A percentile compares a stretch with the other conserved stretches of the same genome.
Evolutionary conservation across 1,139 yeast species (phyloP).

Genomic region (Scheffersomyces insectosa): DNA sequence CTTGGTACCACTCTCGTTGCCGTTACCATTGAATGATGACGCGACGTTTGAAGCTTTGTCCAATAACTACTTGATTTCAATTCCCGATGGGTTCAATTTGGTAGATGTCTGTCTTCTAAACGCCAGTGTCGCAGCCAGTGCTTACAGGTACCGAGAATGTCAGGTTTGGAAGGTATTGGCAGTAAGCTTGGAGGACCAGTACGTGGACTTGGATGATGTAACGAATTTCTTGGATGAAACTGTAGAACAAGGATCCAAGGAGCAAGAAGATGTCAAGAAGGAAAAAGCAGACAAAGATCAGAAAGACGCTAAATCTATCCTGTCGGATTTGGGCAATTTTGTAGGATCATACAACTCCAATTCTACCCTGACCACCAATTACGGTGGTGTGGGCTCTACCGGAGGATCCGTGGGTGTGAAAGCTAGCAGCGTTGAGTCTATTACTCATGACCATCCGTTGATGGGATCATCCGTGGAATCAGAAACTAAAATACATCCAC

Average conservation of each 20-base stretch:
- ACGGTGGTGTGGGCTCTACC: slow-evolving; percentile 24
- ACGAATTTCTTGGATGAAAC: not conserved
- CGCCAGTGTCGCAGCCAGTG: slow-evolving; percentile 58
- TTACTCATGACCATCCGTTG: not conserved
- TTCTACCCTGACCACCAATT: slow-evolving; percentile 44
- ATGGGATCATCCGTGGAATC: not conserved
- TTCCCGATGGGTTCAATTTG: slow-evolving; percentile 53
- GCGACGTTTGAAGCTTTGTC: slow-evolving; percentile 44
- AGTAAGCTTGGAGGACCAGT: slow-evolving; percentile 53
- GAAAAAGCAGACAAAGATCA: slow-evolving; percentile 11
- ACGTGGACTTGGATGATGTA: not conserved
- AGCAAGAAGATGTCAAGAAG: slow-evolving; percentile 8
- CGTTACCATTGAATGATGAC: slow-evolving; percentile 45
- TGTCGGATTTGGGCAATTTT: slow-evolving; percentile 43
- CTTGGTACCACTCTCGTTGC: slow-evolving; percentile 45
- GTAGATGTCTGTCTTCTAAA: slow-evolving; percentile 60
- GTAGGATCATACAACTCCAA: slow-evolving; percentile 48
- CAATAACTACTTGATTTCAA: slow-evolving; percentile 37
- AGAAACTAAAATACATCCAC: not conserved
- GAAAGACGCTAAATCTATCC: slow-evolving; percentile 31
- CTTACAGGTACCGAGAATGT: slow-evolving; percentile 54
- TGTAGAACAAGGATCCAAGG: not conserved
- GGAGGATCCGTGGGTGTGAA: not conserved
- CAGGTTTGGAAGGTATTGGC: slow-evolving; percentile 73
- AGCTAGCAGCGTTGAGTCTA: not conserved